Evolutionary conservation across 345 rosid genomes (phyloP).

Genomic region (Triadica sebifera): DNA sequence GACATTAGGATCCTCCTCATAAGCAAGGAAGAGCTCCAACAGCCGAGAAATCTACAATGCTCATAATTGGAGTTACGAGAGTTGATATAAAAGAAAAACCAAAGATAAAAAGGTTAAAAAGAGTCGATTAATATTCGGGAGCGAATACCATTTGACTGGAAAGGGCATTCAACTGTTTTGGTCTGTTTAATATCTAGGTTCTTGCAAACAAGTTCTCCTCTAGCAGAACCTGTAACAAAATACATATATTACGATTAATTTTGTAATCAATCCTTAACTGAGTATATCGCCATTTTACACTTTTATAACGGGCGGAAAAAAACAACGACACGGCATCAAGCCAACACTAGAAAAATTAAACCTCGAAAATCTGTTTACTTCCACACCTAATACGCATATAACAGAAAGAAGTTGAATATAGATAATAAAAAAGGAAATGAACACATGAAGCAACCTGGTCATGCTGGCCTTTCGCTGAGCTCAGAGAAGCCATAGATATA

Average conservation of each 20-base stretch:
- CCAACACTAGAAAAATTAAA: too few relatives aligned
- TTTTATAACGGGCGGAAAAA: background rate
- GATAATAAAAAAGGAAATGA: too few relatives aligned
- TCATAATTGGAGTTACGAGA: background rate
- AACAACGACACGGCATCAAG: too few relatives aligned
- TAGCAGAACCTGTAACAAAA: slow-evolving; percentile 48
- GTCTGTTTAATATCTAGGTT: slow-evolving; percentile 60
- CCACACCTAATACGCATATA: too few relatives aligned
- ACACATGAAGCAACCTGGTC: background rate
- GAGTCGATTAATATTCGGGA: background rate
- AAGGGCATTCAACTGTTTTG: slow-evolving; percentile 71
- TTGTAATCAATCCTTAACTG: too few relatives aligned
- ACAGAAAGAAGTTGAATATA: too few relatives aligned
- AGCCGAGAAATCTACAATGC: slow-evolving; percentile 50
- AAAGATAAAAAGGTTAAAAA: background rate
- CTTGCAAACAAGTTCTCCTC: slow-evolving; percentile 50
- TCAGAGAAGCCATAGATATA: slow-evolving; percentile 5
- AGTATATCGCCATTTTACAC: background rate
- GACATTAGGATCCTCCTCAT: slow-evolving; percentile 56
- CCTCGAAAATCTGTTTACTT: too few relatives aligned
- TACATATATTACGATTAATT: background rate
- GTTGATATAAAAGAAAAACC: background rate
- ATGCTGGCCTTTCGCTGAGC: background rate
- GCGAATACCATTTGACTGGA: slow-evolving; percentile 45
- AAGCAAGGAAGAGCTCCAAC: slow-evolving; percentile 54